Percentiles rank a stretch among this genome's conserved stretches.
Conservation (phyloP, 2,329 filamentous ascomycete species). For the Apiospora aurea region DNA sequence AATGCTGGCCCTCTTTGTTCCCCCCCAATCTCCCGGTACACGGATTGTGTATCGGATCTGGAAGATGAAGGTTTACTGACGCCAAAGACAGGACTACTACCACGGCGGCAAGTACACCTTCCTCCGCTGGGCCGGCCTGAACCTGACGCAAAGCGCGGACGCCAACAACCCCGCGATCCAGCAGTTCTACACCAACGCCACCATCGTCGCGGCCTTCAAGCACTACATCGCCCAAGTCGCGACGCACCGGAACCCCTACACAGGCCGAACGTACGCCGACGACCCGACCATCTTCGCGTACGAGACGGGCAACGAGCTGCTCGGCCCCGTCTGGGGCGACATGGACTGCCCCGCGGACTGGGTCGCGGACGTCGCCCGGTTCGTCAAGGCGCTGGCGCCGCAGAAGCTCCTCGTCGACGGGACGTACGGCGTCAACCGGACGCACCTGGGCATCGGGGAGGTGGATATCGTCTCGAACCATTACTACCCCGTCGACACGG, state of each 20-base stretch:
- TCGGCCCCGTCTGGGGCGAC: constrained; percentile 51
- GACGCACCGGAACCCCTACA: constrained; percentile 55
- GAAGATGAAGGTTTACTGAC: background rate
- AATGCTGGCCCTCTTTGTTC: background rate
- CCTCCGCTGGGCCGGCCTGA: constrained; percentile 53
- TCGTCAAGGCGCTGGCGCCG: constrained; percentile 52
- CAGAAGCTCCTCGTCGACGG: constrained; percentile 55
- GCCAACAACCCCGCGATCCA: constrained; percentile 43
- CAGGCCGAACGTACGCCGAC: constrained; percentile 53
- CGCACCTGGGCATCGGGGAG: constrained; percentile 49
- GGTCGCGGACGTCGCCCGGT: constrained; percentile 50
- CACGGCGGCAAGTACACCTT: constrained; percentile 58
- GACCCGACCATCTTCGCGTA: constrained; percentile 58
- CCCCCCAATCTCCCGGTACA: background rate
- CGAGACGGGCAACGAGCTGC: constrained; percentile 57
- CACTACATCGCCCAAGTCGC: constrained; percentile 52
- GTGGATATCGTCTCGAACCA: constrained; percentile 57
- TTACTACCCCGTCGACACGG: constrained; percentile 52
- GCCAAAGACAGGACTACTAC: constrained; percentile 50
- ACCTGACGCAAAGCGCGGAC: constrained; percentile 49
- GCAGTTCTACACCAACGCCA: constrained; percentile 54
- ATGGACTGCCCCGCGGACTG: constrained; percentile 51
- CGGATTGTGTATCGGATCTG: background rate
- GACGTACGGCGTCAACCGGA: constrained; percentile 55
- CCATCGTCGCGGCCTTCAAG: constrained; percentile 53